A percentile compares a stretch with the other conserved stretches of the same genome.
Evolutionary conservation across 2,329 filamentous ascomycete genomes (phyloP).

Genomic region (Chalaropsis thielavioides): DNA sequence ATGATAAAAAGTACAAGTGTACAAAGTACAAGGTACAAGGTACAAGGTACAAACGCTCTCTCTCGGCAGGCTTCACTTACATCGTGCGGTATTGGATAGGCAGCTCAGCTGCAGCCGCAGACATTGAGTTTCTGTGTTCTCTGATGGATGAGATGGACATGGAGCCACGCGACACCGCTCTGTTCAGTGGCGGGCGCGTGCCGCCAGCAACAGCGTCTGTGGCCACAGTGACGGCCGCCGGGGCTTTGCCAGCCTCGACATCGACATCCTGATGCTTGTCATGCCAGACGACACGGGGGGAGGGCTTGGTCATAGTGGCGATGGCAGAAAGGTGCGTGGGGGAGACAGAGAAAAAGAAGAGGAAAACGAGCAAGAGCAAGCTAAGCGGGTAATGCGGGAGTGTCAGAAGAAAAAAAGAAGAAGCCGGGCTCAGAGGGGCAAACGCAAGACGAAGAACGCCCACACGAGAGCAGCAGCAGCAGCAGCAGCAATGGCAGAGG

Average conservation of each 20-base stretch:
- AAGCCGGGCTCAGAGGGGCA: constrained; percentile 9
- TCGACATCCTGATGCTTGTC: constrained; percentile 12
- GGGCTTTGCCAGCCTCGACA: constrained; percentile 13
- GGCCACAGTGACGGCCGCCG: constrained; percentile 6
- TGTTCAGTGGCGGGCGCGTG: constrained; percentile 13
- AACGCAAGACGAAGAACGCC: constrained; percentile 16
- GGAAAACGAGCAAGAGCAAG: background rate
- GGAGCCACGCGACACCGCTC: constrained; percentile 15
- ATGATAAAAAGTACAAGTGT: background rate
- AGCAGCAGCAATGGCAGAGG: constrained; percentile 5
- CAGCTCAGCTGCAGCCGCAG: constrained; percentile 22
- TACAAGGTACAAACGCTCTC: background rate
- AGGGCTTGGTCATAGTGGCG: constrained; percentile 7
- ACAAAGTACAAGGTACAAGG: background rate
- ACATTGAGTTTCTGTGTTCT: constrained; percentile 13
- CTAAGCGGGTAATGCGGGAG: background rate
- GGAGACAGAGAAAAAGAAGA: background rate
- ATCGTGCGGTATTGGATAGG: constrained; percentile 43
- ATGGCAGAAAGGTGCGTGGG: background rate
- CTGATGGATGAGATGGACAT: constrained; percentile 17
- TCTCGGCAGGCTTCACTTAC: constrained; percentile 25
- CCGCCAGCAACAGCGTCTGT: constrained; percentile 9
- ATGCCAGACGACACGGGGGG: constrained; percentile 12
- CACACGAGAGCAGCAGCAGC: constrained; percentile 12
- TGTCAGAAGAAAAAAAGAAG: background rate